Base-by-base conservation (phyloP, 2,329 filamentous ascomycete genomes). In the Fusarium staphyleae region DNA sequence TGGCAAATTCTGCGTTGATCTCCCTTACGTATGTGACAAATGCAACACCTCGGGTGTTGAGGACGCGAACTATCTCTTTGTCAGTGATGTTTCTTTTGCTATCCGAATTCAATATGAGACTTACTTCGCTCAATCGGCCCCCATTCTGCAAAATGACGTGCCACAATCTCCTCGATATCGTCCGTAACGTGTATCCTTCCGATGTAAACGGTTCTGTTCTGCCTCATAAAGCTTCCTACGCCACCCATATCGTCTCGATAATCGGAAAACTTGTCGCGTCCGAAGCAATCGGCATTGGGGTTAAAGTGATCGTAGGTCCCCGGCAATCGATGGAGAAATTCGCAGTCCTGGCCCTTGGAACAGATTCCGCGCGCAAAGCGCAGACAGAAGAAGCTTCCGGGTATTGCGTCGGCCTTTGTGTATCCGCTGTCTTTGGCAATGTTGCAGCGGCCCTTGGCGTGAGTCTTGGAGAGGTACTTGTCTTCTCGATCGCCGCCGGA, bases 161-260 rank as follows among this genome's bases (percentile, higher is more conserved):
- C 88, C 5, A 98, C 93, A 29, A 98, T 85, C 75, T 99, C 95
- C 71, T 99, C 93, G 57, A 98, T 97, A 69, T 98, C 93, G 72
- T 98, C 95, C 11, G 88, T 93, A 29, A 96, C 93, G 72, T 97
- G 91, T 72, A 99, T 97, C 40, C 93, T 82, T 5, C 95, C 95
- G 1, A 97, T 85, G 67, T 99, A 99, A 5, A 99, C 80, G 1
- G 95, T 99, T 26, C 95, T 83, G 71, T 99, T 99, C 69, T 96
- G 90, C 16, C 95, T 83, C 85, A 93, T 88, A 70, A 99, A 99
- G 57, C 86, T 91, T 19, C 95, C 95, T 2, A 97, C 92, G 62
- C 96, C 96, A 46, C 93, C 93, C 95, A 99, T 98, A 72, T 98
- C 93, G 71, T 98, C 93, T 67, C 93, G 81, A 75, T 97, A 98